Base-by-base conservation (phyloP, 202 grass and related monocot genomes). In the Sporobolus alterniflorus region DNA sequence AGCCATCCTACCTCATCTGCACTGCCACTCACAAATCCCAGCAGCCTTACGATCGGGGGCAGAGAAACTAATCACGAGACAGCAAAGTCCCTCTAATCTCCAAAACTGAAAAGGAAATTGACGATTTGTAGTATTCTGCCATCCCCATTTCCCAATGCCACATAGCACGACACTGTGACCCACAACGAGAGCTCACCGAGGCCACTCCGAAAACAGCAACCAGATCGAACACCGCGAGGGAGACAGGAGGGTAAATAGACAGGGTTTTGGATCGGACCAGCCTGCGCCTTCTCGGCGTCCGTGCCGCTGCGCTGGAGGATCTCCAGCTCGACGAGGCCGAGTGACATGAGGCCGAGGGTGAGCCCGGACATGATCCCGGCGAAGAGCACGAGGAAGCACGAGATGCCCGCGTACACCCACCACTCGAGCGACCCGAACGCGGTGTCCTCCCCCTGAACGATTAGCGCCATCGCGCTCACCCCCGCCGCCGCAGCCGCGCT, bases 301-400 rank as follows among this genome's bases (percentile, higher is more conserved):
- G 93, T 87, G 31, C 97, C 97, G 74, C 97, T 99, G 49, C 97
- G 85, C 86, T 99, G 97, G 30, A 99, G 91, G 88, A 99, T 99
- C 91, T 99, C 97, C 43, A 99, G 78, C 79, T 99, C 97, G 77
- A 99, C 97, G 40, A 96, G 89, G 65, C 97, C 97, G 54, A 99
- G 97, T 64, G 97, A 96, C 97, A 99, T 99, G 77, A 99, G 93
- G 3, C 96, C 97, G 13, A 99, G 93, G 30, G 93, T 99, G 72
- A 99, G 93, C 11, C 97, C 93, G 41, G 97, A 99, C 97, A 99
- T 99, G 77, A 99, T 99, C 63, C 96, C 96, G 7, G 96, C 96
- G 78, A 99, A 99, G 72, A 99, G 93, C 66, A 99, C 96, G 40
- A 99, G 91, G 30, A 96, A 43, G 85, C 85, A 92, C 60, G 93